These are phyloP conservation scores for Tylopilus plumbeoviolaceoides DNA, from an alignment of 768 basidiomycete genomes.

Conservation along the genomic window DNA sequence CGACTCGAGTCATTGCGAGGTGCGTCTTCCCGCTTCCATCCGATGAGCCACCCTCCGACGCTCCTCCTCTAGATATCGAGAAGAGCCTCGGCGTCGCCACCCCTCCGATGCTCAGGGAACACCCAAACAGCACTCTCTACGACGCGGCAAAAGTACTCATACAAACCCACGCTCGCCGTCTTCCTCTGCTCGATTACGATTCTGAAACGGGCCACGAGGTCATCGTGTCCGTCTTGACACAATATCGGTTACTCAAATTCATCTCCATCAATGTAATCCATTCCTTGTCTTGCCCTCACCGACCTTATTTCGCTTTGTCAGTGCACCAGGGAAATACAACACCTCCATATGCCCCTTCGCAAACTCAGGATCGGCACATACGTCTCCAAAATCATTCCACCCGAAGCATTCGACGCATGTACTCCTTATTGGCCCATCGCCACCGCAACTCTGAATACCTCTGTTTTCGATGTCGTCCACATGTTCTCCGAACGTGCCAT, in stretches of 20 bases:
- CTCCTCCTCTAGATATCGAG: constrained; percentile 72
- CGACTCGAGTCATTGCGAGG: constrained; percentile 86
- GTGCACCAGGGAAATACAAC: constrained; percentile 83
- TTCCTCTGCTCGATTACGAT: constrained; percentile 92
- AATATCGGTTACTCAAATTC: constrained; percentile 97
- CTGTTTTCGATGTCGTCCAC: constrained; percentile 97
- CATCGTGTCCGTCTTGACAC: constrained; percentile 92
- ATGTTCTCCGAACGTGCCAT: constrained; percentile 97
- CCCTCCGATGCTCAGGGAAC: constrained; percentile 85
- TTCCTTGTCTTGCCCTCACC: neutral
- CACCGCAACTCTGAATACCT: constrained; percentile 85
- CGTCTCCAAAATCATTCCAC: constrained; percentile 51
- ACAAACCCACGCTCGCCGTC: constrained; percentile 89
- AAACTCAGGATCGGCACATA: constrained; percentile 93
- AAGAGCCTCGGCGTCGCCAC: constrained; percentile 86
- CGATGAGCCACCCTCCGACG: neutral
- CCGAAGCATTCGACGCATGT: constrained; percentile 45
- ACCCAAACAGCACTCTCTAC: constrained; percentile 82
- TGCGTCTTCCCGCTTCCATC: constrained; percentile 33
- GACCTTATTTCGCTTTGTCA: constrained; percentile 30
- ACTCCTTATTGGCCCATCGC: constrained; percentile 88
- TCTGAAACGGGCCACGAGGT: constrained; percentile 93
- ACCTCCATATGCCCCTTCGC: constrained; percentile 75
- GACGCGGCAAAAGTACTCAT: constrained; percentile 89
- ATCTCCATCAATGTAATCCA: constrained; percentile 88